These are phyloP conservation scores for Ballota nigra DNA, from an alignment of 257 asterid species.

Conservation along the genomic window DNA sequence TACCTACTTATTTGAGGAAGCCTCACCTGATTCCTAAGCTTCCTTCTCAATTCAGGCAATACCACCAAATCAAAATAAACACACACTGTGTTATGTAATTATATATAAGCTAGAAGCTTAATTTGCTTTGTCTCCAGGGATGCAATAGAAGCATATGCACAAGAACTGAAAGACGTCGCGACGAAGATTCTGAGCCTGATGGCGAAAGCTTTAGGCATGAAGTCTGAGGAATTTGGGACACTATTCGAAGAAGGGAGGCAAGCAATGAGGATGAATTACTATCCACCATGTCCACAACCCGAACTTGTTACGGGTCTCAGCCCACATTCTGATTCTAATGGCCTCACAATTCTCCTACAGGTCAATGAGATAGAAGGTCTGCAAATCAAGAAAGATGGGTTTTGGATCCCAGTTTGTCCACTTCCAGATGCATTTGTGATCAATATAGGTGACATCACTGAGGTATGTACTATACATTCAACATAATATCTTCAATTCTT, in stretches of 20 bases:
- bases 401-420: too few relatives aligned
- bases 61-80: neutral
- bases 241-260: slow-evolving; percentile 38
- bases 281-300: slow-evolving; percentile 55
- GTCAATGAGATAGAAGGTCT: too few relatives aligned
- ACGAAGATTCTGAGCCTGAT: slow-evolving; percentile 35
- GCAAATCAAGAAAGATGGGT: too few relatives aligned
- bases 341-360: too few relatives aligned
- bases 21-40: slow-evolving; percentile 51
- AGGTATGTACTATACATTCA: slow-evolving; percentile 25
- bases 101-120: too few relatives aligned
- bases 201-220: slow-evolving; percentile 44
- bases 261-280: slow-evolving; percentile 54
- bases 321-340: slow-evolving; percentile 49
- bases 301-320: slow-evolving; percentile 46
- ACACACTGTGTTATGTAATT: too few relatives aligned
- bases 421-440: slow-evolving; percentile 51
- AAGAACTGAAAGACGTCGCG: slow-evolving; percentile 34
- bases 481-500: too few relatives aligned
- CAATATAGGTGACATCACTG: slow-evolving; percentile 46
- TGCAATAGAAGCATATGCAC: slow-evolving; percentile 52
- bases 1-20: too few relatives aligned
- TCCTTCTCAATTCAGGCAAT: slow-evolving; percentile 32
- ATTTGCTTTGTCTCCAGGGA: slow-evolving; percentile 32
- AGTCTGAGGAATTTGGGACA: slow-evolving; percentile 32